Base-by-base conservation (phyloP, 1,139 yeast species). In the Blastobotrys aristatus region DNA sequence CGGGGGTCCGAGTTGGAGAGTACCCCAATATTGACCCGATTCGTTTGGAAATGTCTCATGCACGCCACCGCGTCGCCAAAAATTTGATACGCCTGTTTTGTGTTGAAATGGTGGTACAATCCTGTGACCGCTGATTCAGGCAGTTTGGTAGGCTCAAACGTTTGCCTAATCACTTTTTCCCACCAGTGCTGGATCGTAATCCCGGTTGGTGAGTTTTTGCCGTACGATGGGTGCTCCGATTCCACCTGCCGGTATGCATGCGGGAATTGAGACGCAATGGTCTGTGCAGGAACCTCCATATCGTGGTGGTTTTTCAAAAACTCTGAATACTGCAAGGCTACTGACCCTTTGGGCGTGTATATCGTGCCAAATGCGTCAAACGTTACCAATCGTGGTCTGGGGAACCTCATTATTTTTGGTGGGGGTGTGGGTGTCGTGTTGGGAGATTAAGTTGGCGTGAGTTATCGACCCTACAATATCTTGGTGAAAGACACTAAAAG, bases 311-410 rank as follows among this genome's bases (percentile, higher is more conserved):
- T 37, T 6, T 37, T 42, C n/a, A 59, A 59, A 4, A 51, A 48
- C 7, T 49, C 51, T 16, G 48, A 43, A 40, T 61, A 61, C 34
- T 57, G 60, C 11, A 50, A 38, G n/a, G 55, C 53, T 1, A 59
- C 61, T 1, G 56, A 40, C 2, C 54, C 54, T 13, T 36, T 36
- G 7, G 63, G 63, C 1, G 50, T 48, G 41, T 57, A 61, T 4
- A 61, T 44, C 2, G 65, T 61, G 1, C 61, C 65, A 49, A 60
- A 61, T 20, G 61, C 64, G 45, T 61, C 65, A 46, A 61, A 61
- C 2, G 63, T 58, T 13, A 59, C 49, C 35, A 60, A 37, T 16
- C 48, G 35, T 7, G 63, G 62, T 32, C 46, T 38, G 3, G 49
- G 46, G 29, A 52, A 47, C 42, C 40, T 4, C 18, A 14, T 42